These are phyloP conservation scores for Poronia punctata DNA, from an alignment of 495 filamentous ascomycete genomes.

Conservation along the genomic window DNA sequence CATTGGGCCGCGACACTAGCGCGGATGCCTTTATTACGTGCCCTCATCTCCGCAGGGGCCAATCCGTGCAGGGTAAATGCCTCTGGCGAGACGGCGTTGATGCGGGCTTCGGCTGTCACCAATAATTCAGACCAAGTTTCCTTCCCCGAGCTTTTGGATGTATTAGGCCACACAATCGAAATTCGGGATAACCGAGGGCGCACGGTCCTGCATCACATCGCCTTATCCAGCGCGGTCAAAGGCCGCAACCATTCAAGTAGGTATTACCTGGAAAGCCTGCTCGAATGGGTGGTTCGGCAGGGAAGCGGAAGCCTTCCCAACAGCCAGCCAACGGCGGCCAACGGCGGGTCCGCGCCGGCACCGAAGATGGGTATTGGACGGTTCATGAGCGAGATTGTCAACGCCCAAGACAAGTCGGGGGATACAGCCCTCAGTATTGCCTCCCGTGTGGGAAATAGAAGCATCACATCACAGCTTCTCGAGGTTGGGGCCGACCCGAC, in stretches of 20 bases:
- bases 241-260: slow-evolving; percentile 76
- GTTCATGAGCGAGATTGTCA: slow-evolving; percentile 95
- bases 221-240: slow-evolving; percentile 86
- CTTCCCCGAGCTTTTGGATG: slow-evolving; percentile 75
- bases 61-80: slow-evolving; percentile 81
- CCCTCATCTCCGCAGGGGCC: slow-evolving; percentile 74
- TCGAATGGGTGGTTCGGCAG: slow-evolving; percentile 88
- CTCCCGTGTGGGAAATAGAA: slow-evolving; percentile 79
- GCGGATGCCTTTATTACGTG: slow-evolving; percentile 69
- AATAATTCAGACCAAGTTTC: slow-evolving; percentile 83
- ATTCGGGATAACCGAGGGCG: slow-evolving; percentile 80
- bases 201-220: slow-evolving; percentile 93
- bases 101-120: slow-evolving; percentile 78
- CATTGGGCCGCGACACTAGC: slow-evolving; percentile 97
- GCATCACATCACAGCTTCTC: slow-evolving; percentile 84
- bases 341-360: slow-evolving; percentile 23
- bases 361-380: slow-evolving; percentile 74
- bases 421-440: slow-evolving; percentile 94
- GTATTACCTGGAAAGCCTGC: slow-evolving; percentile 86
- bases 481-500: slow-evolving; percentile 88
- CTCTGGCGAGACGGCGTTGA: slow-evolving; percentile 82
- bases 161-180: slow-evolving; percentile 85
- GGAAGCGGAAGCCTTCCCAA: slow-evolving; percentile 53
- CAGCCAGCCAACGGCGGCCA: slow-evolving; percentile 42
- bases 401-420: slow-evolving; percentile 81